A percentile compares a stretch with the other conserved stretches of the same genome.
Evolutionary conservation across 1,284 basidiomycete species (phyloP).

Genomic region (Thecaphora thlaspeos): DNA sequence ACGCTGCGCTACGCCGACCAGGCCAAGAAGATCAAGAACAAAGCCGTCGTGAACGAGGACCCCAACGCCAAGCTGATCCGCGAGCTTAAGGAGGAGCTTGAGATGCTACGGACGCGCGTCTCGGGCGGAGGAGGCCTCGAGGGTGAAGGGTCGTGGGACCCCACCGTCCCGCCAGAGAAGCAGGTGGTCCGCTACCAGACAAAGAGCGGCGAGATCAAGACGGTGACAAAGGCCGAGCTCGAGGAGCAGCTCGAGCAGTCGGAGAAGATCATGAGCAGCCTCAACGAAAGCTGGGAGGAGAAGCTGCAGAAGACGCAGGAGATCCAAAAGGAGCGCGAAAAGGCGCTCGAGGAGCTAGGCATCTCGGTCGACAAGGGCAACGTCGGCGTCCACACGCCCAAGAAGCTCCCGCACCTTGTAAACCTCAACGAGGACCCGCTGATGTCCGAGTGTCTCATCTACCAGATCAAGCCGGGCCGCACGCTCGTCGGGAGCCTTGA

Average conservation of each 20-base stretch:
- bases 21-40: constrained; percentile 99
- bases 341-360: constrained; percentile 93
- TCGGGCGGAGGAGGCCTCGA: constrained; percentile 31
- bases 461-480: constrained; percentile 85
- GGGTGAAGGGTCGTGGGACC: constrained; percentile 77
- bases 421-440: constrained; percentile 59
- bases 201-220: constrained; percentile 89
- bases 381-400: constrained; percentile 95
- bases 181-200: constrained; percentile 94
- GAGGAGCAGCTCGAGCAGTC: constrained; percentile 94
- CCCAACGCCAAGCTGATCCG: constrained; percentile 97
- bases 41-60: constrained; percentile 97
- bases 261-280: constrained; percentile 92
- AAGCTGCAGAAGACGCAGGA: constrained; percentile 89
- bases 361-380: constrained; percentile 95
- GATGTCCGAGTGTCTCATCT: constrained; percentile 62
- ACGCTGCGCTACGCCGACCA: constrained; percentile 90
- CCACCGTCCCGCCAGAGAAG: constrained; percentile 83
- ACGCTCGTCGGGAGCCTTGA: constrained; percentile 64
- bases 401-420: constrained; percentile 64
- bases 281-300: constrained; percentile 98
- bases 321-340: constrained; percentile 92
- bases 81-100: constrained; percentile 96
- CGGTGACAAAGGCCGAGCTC: constrained; percentile 91
- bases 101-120: constrained; percentile 60